These are phyloP conservation scores for Fusarium metavorans DNA, from an alignment of 2,329 filamentous ascomycete species.

Conservation along the genomic window DNA sequence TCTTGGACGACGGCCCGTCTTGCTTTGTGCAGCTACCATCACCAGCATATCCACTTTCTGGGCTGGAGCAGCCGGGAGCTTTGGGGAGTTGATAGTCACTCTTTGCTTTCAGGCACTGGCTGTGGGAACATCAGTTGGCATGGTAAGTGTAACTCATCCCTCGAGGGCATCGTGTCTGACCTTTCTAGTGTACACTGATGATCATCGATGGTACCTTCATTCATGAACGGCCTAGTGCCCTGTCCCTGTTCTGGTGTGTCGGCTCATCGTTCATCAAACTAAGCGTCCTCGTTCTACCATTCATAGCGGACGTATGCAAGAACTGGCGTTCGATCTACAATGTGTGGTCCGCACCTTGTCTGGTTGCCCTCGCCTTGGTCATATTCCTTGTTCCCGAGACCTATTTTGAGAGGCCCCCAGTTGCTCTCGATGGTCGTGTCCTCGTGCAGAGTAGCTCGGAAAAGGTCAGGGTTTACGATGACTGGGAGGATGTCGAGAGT, in stretches of 20 bases:
- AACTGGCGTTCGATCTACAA: slow-evolving; percentile 23
- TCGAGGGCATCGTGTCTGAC: not conserved
- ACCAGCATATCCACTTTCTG: slow-evolving; percentile 15
- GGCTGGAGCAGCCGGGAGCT: slow-evolving; percentile 15
- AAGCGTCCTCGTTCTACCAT: slow-evolving; percentile 3
- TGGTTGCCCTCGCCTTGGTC: not conserved
- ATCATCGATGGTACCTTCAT: slow-evolving; percentile 34
- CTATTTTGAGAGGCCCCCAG: slow-evolving; percentile 29
- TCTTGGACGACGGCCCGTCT: slow-evolving; percentile 25
- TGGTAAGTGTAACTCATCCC: slow-evolving; percentile 1
- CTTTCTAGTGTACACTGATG: slow-evolving; percentile 7
- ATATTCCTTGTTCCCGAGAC: slow-evolving; percentile 28
- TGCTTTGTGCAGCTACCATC: slow-evolving; percentile 2
- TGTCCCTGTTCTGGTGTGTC: slow-evolving; percentile 24
- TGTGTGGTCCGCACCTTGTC: slow-evolving; percentile 10
- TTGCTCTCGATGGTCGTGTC: slow-evolving; percentile 21
- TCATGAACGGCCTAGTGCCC: slow-evolving; percentile 25
- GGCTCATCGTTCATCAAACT: slow-evolving; percentile 24
- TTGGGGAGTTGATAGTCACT: slow-evolving; percentile 7
- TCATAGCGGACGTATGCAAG: not conserved
- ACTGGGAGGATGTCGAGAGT: slow-evolving; percentile 14
- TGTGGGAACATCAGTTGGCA: slow-evolving; percentile 3
- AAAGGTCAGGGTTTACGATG: slow-evolving; percentile 21
- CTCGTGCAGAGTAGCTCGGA: slow-evolving; percentile 22
- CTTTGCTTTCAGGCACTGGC: slow-evolving; percentile 23